Evolutionary conservation across 2,329 filamentous ascomycete genomes (phyloP), one percentile per base, ranked within the genome.

Genomic region (Plectosphaerella plurivora): DNA sequence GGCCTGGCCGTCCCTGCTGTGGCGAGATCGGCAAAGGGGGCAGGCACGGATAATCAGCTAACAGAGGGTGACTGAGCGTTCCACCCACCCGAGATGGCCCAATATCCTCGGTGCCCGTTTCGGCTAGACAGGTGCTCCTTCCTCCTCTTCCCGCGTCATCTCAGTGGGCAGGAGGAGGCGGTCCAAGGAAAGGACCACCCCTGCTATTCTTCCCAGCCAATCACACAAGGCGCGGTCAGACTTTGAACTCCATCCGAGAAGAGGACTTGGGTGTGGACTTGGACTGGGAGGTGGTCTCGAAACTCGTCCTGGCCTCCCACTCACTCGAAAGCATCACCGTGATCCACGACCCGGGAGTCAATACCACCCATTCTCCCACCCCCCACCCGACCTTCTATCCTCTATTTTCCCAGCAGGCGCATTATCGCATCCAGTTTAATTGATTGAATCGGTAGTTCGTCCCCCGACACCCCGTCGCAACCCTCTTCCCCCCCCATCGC

Each of bases 181-280:
- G 28, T 33, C 28, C 28, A 33, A 33, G 28, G 28, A 33, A 33
- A 44, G 37, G 37, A 39, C 15, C n/a, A 44, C 47, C 47, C 47
- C 14, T 37, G 35, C 12, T 35, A 16, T 35, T 22, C 33, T 18
- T 15, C 39, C 53, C 28, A 52, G 58, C 73, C 68, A 71, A 72
- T 71, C 63, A 70, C 51, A 51, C 45, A 20, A 25, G 57, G 55
- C 60, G 60, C 65, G 62, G 67, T 69, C 66, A 66, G 64, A 68
- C 66, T 66, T 67, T 66, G 62, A 49, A 63, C 52, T 33, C 28
- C 28, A 33, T 33, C 28, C 28, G 28, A 33, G 28, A 33, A 33
- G 28, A 33, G 28, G 28, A 33, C 55, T 50, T 55, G 53, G 55
- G 48, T 22, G 22, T 22, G 22, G 55, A 53, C 53, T 51, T 50